Evolutionary conservation across 2,329 filamentous ascomycete species (phyloP), one percentile per base, ranked within the genome.

Genomic region (Monilinia vaccinii-corymbosi): DNA sequence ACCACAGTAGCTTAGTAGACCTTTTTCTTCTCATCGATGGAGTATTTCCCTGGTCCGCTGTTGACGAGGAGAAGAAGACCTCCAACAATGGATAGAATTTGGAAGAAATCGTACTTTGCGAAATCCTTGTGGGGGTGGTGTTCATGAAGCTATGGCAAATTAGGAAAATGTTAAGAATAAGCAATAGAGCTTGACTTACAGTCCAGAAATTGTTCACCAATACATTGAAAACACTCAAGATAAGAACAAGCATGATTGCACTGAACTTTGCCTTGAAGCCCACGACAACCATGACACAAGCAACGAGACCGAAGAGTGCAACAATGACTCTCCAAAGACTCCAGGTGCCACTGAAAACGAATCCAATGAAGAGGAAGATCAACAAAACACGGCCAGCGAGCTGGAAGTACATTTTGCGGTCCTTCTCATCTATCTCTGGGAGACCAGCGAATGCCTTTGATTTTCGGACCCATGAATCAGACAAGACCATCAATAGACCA

Each of bases 11-110:
- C 61, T 63, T 83, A 99, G 79, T 99, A 99, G 68, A 99, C 94
- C 84, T 99, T 99, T 86, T 99, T 99, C 89, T 99, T 99, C 85
- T 99, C 94, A 77, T 99, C 94, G 75, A 97, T 93, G 75, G 89
- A 96, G 81, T 97, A 89, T 76, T 96, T 92, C 65, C 94, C 94
- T 11, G 94, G 94, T 63, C 94, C 94, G 84, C 94, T 97, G 84
- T 99, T 99, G 78, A 97, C 92, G 67, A 99, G 84, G 67, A 99
- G 86, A 61, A 99, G 82, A 61, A 99, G 89, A 75, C 94, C 94
- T 66, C 94, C 94, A 67, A 97, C 93, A 73, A 99, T 99, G 56
- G 94, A 99, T 59, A 99, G 82, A 70, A 97, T 97, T 81, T 99
- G 94, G 86, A 99, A 99, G 82, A 99, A 99, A 75, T 99, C 94